Conservation (phyloP, 495 filamentous ascomycete genomes). For the Tetracladium marchalianum region DNA sequence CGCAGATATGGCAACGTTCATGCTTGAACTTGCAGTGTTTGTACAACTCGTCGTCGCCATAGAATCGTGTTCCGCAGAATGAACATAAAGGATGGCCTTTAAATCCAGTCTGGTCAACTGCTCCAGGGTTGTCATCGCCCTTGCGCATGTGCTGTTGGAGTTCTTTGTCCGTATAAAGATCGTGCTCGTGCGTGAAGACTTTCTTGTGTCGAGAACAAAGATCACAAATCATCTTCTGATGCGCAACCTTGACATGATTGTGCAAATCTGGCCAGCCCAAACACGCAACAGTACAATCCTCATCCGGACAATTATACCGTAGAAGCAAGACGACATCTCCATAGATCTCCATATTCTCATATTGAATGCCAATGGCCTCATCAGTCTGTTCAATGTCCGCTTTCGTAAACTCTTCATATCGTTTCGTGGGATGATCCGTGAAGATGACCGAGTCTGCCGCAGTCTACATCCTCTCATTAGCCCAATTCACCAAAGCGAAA, state of each 20-base stretch:
- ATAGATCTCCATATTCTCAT: conserved; percentile 75
- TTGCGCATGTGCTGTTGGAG: conserved; percentile 78
- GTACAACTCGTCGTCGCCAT: conserved; percentile 92
- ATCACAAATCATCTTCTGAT: conserved; percentile 89
- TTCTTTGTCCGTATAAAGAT: conserved; percentile 75
- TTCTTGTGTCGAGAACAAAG: conserved; percentile 93
- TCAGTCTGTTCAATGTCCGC: conserved; percentile 65
- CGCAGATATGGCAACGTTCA: conserved; percentile 91
- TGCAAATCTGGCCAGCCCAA: conserved; percentile 90
- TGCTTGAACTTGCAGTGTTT: conserved; percentile 85
- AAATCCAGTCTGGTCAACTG: conserved; percentile 89
- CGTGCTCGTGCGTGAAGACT: conserved; percentile 96
- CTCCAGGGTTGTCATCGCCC: conserved; percentile 86
- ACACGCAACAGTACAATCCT: conserved; percentile 78
- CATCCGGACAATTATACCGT: conserved; percentile 91
- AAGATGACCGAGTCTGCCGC: conserved; percentile 80
- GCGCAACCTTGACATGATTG: conserved; percentile 71
- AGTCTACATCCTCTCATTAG: conserved; percentile 38
- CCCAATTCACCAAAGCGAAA: not conserved
- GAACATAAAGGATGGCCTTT: conserved; percentile 90
- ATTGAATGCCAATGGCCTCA: conserved; percentile 79
- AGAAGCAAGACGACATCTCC: conserved; percentile 80
- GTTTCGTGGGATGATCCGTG: conserved; percentile 70
- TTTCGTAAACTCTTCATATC: conserved; percentile 70
- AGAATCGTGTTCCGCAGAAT: conserved; percentile 88